Percentiles rank a stretch among this genome's conserved stretches.
Evolutionary conservation across 805 yeast genomes (phyloP).

Genomic region (Teunomyces stri): DNA sequence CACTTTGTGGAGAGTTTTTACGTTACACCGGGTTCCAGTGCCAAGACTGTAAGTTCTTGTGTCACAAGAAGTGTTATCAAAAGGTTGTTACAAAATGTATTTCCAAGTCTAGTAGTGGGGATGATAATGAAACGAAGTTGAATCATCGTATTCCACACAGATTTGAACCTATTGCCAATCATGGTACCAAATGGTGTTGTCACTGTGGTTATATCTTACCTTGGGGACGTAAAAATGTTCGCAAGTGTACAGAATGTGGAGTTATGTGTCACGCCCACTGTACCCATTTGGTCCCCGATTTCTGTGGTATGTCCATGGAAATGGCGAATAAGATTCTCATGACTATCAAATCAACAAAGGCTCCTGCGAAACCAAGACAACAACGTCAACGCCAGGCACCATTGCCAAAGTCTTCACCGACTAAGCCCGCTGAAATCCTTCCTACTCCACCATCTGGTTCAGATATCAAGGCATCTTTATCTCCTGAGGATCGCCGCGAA

Average conservation of each 20-base stretch:
- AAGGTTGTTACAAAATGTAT: conserved; percentile 83
- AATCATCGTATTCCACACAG: conserved; percentile 97
- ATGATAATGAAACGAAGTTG: conserved; percentile 74
- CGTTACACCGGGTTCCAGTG: conserved; percentile 85
- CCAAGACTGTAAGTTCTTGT: conserved; percentile 77
- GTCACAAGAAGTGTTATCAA: conserved; percentile 78
- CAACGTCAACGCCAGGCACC: conserved; percentile 5
- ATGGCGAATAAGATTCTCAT: conserved; percentile 86
- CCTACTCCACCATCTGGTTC: conserved; percentile 1
- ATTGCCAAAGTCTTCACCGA: conserved; percentile 7
- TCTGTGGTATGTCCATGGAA: conserved; percentile 98
- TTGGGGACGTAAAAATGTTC: conserved; percentile 88
- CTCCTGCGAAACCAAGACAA: conserved; percentile 16
- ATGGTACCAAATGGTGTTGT: conserved; percentile 99
- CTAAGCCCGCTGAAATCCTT: not conserved
- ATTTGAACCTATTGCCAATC: conserved; percentile 86
- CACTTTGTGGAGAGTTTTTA: conserved; percentile 93
- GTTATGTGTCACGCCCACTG: conserved; percentile 92
- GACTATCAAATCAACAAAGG: conserved; percentile 71
- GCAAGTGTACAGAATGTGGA: conserved; percentile 93
- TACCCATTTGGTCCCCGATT: conserved; percentile 93
- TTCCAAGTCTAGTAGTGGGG: conserved; percentile 68
- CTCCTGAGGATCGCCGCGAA: conserved; percentile 10
- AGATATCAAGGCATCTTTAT: conserved; percentile 1
- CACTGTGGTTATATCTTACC: conserved; percentile 97